These are phyloP conservation scores for Alternaria ventricosa DNA, from an alignment of 2,329 filamentous ascomycete genomes.

Conservation along the genomic window DNA sequence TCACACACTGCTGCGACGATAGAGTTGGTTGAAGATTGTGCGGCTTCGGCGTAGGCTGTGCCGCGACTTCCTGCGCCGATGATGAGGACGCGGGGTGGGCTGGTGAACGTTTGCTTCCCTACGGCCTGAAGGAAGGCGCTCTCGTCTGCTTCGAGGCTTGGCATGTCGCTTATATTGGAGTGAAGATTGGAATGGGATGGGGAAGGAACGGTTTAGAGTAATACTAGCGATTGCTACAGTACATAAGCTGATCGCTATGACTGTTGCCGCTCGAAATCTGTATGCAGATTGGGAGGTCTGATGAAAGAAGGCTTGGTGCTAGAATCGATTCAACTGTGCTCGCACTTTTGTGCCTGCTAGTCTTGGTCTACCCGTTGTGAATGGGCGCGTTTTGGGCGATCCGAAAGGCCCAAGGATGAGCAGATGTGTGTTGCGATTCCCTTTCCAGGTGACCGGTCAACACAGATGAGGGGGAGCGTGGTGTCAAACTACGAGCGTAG, in stretches of 20 bases:
- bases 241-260: accelerated
- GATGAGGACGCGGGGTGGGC: constrained; percentile 42
- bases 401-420: neutral
- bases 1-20: constrained; percentile 81
- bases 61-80: constrained; percentile 51
- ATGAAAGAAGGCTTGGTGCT: neutral
- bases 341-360: neutral
- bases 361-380: neutral
- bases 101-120: constrained; percentile 26
- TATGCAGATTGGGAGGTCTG: no score
- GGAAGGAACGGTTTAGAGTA: neutral
- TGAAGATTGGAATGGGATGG: no score
- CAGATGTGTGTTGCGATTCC: neutral
- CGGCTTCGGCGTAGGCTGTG: constrained; percentile 43
- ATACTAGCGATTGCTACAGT: accelerated
- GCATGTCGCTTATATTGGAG: neutral
- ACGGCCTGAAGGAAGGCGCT: constrained; percentile 24
- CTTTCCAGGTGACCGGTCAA: neutral
- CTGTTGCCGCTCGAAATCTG: neutral
- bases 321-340: neutral
- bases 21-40: constrained; percentile 52
- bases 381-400: neutral
- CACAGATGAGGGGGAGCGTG: constrained; percentile 11
- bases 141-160: neutral
- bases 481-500: constrained; percentile 18